Evolutionary conservation across 2,329 filamentous ascomycete species (phyloP).

Genomic region (Microascus cirrosus): DNA sequence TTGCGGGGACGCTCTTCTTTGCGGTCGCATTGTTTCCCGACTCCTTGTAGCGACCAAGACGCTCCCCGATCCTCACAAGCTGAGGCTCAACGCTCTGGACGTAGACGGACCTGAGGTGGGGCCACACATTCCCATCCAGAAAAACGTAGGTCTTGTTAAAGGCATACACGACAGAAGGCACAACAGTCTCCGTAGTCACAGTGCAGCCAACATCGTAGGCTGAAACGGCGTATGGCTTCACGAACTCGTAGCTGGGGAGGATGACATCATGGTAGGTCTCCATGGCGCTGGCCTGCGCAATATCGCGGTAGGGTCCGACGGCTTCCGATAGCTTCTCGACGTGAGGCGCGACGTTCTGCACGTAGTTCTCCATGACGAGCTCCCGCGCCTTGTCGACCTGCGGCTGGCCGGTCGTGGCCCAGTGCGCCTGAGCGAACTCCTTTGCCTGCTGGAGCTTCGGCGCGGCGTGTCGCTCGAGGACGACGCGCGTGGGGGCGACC

Average conservation of each 20-base stretch:
- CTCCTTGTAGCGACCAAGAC: slow-evolving; percentile 65
- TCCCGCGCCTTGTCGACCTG: slow-evolving; percentile 55
- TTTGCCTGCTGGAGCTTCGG: slow-evolving; percentile 60
- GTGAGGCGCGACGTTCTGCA: slow-evolving; percentile 60
- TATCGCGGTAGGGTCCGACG: slow-evolving; percentile 62
- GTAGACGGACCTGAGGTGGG: slow-evolving; percentile 69
- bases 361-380: slow-evolving; percentile 55
- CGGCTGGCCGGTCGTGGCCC: slow-evolving; percentile 69
- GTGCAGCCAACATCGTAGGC: slow-evolving; percentile 56
- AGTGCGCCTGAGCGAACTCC: slow-evolving; percentile 57
- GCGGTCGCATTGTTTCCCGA: slow-evolving; percentile 20
- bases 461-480: slow-evolving; percentile 63
- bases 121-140: slow-evolving; percentile 68
- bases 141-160: slow-evolving; percentile 62
- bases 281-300: slow-evolving; percentile 48
- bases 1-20: slow-evolving; percentile 20
- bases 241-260: slow-evolving; percentile 63
- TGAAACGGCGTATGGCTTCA: slow-evolving; percentile 61
- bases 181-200: slow-evolving; percentile 56
- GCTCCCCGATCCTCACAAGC: slow-evolving; percentile 80
- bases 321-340: slow-evolving; percentile 48
- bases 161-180: slow-evolving; percentile 61
- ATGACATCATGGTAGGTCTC: slow-evolving; percentile 63
- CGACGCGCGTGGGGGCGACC: slow-evolving; percentile 55
- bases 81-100: slow-evolving; percentile 92